Evolutionary conservation across 2,329 filamentous ascomycete species (phyloP).

Genomic region (Daldinia sp.): DNA sequence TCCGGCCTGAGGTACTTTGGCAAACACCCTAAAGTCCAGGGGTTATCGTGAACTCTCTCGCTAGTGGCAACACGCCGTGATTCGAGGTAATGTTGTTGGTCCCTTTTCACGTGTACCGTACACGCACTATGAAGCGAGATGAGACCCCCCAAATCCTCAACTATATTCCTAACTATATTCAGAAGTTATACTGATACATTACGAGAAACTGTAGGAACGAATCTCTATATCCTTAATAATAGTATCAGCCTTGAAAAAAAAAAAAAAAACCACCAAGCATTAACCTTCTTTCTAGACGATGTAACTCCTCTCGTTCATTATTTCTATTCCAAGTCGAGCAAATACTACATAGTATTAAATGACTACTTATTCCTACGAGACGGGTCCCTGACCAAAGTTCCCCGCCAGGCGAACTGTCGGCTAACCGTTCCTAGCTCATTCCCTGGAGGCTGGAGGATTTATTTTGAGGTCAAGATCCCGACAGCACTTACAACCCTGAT

Average conservation of each 20-base stretch:
- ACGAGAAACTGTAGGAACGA: constrained; percentile 4
- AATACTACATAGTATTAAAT: constrained; percentile 26
- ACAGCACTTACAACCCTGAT: constrained; percentile 8
- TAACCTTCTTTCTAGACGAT: constrained; percentile 17
- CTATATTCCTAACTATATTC: neutral
- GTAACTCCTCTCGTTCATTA: constrained; percentile 22
- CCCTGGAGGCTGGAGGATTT: constrained; percentile 6
- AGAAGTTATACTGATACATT: constrained; percentile 6
- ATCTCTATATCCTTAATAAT: constrained; percentile 3
- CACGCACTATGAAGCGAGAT: constrained; percentile 13
- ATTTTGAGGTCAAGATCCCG: constrained; percentile 22
- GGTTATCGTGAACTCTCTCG: neutral
- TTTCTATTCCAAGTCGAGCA: constrained; percentile 17
- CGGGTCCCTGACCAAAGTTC: constrained; percentile 12
- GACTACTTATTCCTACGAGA: constrained; percentile 33
- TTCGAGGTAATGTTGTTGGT: neutral
- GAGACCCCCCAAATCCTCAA: constrained; percentile 2
- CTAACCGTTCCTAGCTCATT: neutral
- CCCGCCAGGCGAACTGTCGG: constrained; percentile 12
- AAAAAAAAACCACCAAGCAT: constrained; percentile 2
- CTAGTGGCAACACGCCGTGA: neutral
- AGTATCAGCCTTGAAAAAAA: neutral
- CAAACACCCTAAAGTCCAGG: constrained; percentile 1
- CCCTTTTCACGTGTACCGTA: neutral
- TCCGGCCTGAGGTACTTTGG: constrained; percentile 7